A percentile compares a stretch with the other conserved stretches of the same genome.
Evolutionary conservation across 257 asterid species (phyloP).

Genomic region (Ballota nigra): DNA sequence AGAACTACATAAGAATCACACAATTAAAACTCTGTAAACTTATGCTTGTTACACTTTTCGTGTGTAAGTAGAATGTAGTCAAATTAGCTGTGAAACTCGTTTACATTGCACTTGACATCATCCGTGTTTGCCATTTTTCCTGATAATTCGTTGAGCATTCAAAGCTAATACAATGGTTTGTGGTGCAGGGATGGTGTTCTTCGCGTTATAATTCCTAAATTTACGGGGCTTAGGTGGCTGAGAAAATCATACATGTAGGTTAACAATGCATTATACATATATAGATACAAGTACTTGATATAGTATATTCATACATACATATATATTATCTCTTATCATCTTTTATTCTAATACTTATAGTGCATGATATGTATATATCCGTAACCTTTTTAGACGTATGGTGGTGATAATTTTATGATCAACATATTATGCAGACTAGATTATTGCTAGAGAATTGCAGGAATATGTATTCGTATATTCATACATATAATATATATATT

Average conservation of each 20-base stretch:
- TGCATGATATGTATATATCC: too few relatives aligned
- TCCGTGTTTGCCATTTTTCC: not conserved
- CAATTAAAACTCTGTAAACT: not conserved
- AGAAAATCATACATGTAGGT: not conserved
- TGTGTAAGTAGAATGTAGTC: not conserved
- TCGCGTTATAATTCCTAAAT: conserved; percentile 56
- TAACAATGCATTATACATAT: not conserved
- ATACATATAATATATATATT: too few relatives aligned
- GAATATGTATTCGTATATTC: too few relatives aligned
- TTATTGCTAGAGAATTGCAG: too few relatives aligned
- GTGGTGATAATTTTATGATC: too few relatives aligned
- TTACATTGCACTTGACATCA: not conserved
- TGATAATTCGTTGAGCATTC: not conserved
- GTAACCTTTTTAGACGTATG: too few relatives aligned
- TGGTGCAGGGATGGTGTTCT: conserved; percentile 73
- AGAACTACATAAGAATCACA: not conserved
- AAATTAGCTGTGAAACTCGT: not conserved
- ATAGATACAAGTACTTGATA: not conserved
- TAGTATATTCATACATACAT: not conserved
- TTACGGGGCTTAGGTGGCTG: conserved; percentile 43
- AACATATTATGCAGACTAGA: too few relatives aligned
- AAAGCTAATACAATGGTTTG: not conserved
- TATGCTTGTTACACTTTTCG: not conserved
- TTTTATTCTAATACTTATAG: too few relatives aligned
- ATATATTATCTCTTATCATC: not conserved